Evolutionary conservation across 2,329 filamentous ascomycete species (phyloP), one percentile per base, ranked within the genome.

Genomic region (Colletotrichum tanaceti): DNA sequence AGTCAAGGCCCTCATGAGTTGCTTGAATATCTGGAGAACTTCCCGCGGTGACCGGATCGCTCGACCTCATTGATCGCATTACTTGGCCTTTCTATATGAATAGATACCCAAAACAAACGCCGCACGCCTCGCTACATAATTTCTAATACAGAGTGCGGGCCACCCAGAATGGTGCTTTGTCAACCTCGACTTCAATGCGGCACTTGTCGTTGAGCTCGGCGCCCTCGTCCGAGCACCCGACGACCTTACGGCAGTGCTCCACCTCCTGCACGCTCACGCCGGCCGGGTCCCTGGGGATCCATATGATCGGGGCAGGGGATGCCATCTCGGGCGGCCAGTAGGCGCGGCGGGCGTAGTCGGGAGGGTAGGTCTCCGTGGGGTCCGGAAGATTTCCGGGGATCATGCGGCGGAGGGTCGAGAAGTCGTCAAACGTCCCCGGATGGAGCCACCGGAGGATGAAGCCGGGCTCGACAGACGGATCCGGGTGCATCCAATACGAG

Each of bases 391-490:
- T 70, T 11, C 41, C 44, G 1, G 73, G 72, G 6, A 74, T 65
- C 49, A 53, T 46, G 41, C 60, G 73, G 5, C 1, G 85, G 80
- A 70, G 82, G 74, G 57, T 79, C 77, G 63, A 59, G 75, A 96
- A 97, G 79, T 93, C 89, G 71, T 88, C 84, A 77, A 94, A 92
- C 58, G 89, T 84, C 79, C 94, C 92, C 0, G 94, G 94, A 72
- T 92, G 91, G 63, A 97, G 80, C 83, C 92, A 97, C 71, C 88
- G 89, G 50, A 84, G 78, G 58, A 93, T 72, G 57, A 91, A 77
- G 67, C 86, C 86, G 16, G 81, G 81, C 1, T 74, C 70, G 1
- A 73, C 60, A 44, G 77, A 73, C 28, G 72, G 73, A 1, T 73
- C 69, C 5, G 78, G 74, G 6, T 73, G 71, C 1, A 75, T 65